Conservation (phyloP, 345 rosid genomes). For the Reutealis trisperma region DNA sequence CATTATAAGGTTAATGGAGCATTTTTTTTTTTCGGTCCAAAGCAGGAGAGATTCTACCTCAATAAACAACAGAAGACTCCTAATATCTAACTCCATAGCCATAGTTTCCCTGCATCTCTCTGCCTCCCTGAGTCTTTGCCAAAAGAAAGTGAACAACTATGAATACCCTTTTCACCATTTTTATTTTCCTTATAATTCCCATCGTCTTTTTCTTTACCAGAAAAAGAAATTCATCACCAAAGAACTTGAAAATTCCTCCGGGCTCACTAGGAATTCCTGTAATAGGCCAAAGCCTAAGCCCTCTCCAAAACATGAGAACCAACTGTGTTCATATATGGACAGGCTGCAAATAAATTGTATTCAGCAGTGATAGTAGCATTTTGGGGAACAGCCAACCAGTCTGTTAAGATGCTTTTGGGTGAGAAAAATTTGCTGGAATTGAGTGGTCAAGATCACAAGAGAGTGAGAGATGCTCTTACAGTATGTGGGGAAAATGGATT, state of each 20-base stretch:
- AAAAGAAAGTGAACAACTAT: constrained; percentile 2
- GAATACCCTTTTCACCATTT: constrained; percentile 18
- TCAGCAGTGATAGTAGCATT: constrained; percentile 31
- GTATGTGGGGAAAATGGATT: constrained; percentile 52
- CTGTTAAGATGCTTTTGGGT: constrained; percentile 37
- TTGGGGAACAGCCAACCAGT: constrained; percentile 37
- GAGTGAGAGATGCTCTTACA: constrained; percentile 43
- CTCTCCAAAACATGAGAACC: constrained; percentile 46
- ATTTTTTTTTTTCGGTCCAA: too few species aligned
- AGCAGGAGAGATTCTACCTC: neutral
- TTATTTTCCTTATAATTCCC: constrained; percentile 25
- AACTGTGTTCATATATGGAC: constrained; percentile 52
- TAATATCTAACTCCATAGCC: too few species aligned
- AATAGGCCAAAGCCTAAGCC: constrained; percentile 54
- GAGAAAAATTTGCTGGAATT: constrained; percentile 39
- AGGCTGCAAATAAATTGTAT: constrained; percentile 51
- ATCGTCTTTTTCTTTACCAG: constrained; percentile 28
- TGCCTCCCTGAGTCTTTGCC: neutral
- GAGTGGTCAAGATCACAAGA: constrained; percentile 45
- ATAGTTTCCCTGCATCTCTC: neutral
- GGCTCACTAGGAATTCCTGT: constrained; percentile 59
- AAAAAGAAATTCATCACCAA: constrained; percentile 16
- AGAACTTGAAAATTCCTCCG: constrained; percentile 40
- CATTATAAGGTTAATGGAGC: too few species aligned
- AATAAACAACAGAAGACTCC: neutral